Base-by-base conservation (phyloP, 305 asterid species). In the Solanum hybrid region DNA sequence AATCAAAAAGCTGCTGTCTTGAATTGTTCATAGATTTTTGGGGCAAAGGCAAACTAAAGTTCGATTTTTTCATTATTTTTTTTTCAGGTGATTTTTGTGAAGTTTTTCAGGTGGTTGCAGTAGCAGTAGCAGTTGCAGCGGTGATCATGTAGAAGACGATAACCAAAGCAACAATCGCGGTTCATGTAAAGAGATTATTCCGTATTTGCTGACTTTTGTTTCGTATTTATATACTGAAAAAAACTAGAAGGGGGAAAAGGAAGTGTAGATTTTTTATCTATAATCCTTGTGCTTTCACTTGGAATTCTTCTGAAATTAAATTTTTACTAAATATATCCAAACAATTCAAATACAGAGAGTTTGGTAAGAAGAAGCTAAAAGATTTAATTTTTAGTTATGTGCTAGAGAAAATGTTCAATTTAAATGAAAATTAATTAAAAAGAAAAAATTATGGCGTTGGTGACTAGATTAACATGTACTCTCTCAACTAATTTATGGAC, bases 1-100 rank as follows among this genome's bases (percentile, higher is more conserved):
- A 92, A 86, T 96, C 97, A 34, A 95, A 77, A 66, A 94, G 94
- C 35, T 92, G 94, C 78, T 95, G 96, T 76, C 88, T 92, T 76
- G 95, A 90, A 89, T 9, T 90, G 92, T 92, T 94, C 7, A 35
- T 85, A 90, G 92, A 75, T 89, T 86, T 90, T 76, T 90, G 80
- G 69, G 40, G 82, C 7, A 80, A 80, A 40, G 86, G 90, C 34
- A 90, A 42, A 88, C 85, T 84, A 85, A 76, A 64, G 42, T 66
- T 89, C 17, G 60, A 42, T 76, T 79, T 42, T 42, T 78, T 73
- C 89, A 86, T 86, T 4, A 26, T 72, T 22, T 13, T 24, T n/a
- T 2, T 24, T 32, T 32, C 22, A 36, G 64, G 42, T 37, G 85
- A 36, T 2, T 38, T 80, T 40, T 40, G 66, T 80, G 60, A 36